Evolutionary conservation across 352 stramenopile species (phyloP), one percentile per base, ranked within the genome.

Genomic region (Pythium oligandrum): DNA sequence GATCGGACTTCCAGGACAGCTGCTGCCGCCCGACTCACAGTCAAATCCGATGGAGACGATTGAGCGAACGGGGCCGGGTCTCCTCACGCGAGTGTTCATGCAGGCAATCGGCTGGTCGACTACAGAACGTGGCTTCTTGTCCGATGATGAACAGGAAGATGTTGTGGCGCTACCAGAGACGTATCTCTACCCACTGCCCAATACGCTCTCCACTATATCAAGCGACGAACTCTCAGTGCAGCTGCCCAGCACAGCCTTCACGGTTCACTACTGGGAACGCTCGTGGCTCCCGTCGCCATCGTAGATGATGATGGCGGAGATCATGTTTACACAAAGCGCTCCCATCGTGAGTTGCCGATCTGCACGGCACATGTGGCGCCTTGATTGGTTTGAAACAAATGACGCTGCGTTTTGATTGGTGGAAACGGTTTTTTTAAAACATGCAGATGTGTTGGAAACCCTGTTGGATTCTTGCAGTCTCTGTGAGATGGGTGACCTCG

Each of bases 1-100:
- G 11, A 35, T 63, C 17, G 51, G 47, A 44, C 8, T 44, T 31
- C 47, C 30, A 53, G 9, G 9, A 26, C 47, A 53, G 35, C 10
- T 40, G 30, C 30, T 42, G 30, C 9, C 30, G 47, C 9, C 8
- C 38, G 9, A 40, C 10, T 53, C 47, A 11, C 9, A 30, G 10
- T 12, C 38, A 17, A 45, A 44, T 30, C 38, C 68, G 6, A 78
- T 83, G 61, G 45, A 36, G 11, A 86, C 73, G 7, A 86, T 86
- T 39, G 53, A 71, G 35, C 63, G 60, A 39, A 86, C 75, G 1
- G 75, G 75, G 0, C 75, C 75, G 4, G 75, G 75, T 6, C 50
- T 84, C 11, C 58, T 86, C 44, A 86, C 75, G 32, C 61, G 70
- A 44, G 73, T 57, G n/a, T 75, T 78, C 55, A 75, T 81, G 63